These are phyloP conservation scores for Tremella mesenterica DNA, from an alignment of 768 basidiomycete species.

Conservation along the genomic window DNA sequence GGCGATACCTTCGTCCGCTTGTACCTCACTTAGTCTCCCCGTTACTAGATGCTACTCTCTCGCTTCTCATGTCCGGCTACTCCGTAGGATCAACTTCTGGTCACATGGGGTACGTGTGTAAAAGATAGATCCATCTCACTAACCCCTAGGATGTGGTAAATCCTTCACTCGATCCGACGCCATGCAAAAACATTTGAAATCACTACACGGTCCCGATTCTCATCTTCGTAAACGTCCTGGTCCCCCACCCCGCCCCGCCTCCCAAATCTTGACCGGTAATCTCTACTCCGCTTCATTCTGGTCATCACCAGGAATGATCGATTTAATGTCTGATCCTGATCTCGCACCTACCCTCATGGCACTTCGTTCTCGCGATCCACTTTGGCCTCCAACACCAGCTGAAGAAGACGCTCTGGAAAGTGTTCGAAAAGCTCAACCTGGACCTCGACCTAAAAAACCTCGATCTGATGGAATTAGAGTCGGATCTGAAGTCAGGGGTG, in stretches of 20 bases:
- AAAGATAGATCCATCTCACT: no score
- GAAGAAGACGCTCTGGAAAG: no score
- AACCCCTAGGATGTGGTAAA: conserved; percentile 72
- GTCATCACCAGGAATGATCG: not conserved
- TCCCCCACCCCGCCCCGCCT: no score
- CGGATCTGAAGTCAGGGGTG: no score
- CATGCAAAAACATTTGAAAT: conserved; percentile 76
- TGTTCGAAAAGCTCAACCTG: no score
- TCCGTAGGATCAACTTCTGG: no score
- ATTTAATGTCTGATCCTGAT: not conserved
- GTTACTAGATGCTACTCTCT: no score
- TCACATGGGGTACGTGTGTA: not conserved
- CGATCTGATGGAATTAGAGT: no score
- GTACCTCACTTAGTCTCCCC: no score
- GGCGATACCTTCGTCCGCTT: not conserved
- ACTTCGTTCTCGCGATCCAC: not conserved
- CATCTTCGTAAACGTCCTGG: not conserved
- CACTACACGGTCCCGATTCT: conserved; percentile 64
- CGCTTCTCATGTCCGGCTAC: no score
- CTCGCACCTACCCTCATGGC: not conserved
- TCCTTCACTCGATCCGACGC: conserved; percentile 93
- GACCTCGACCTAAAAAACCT: not conserved
- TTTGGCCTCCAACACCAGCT: not conserved
- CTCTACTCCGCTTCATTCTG: no score
- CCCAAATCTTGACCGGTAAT: no score